These are phyloP conservation scores for Pseudozyma pruni DNA, from an alignment of 1,284 basidiomycete species.

Conservation along the genomic window DNA sequence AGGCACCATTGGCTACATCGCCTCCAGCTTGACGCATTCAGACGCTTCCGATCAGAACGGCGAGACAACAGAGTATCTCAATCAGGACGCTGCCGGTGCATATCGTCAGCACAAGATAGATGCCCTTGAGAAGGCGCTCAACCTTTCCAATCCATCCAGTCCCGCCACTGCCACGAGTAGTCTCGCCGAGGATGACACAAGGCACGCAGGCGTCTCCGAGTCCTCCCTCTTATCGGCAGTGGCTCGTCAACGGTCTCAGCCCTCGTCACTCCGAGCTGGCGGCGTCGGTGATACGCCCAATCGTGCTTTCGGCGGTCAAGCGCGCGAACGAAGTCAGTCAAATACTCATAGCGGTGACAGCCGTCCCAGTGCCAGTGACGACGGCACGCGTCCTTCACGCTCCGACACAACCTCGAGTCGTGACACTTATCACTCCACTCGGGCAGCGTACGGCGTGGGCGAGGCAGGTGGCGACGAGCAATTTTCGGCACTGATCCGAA, in stretches of 20 bases:
- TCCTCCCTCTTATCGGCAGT: neutral
- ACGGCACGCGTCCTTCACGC: constrained; percentile 14
- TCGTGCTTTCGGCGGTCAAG: constrained; percentile 21
- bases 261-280: neutral
- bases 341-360: constrained; percentile 8
- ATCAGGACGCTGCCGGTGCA: neutral
- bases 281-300: constrained; percentile 15
- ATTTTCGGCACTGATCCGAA: constrained; percentile 9
- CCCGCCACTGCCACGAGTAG: constrained; percentile 3
- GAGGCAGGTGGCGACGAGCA: constrained; percentile 25
- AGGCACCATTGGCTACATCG: constrained; percentile 25
- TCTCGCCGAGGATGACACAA: constrained; percentile 3
- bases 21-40: constrained; percentile 12
- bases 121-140: constrained; percentile 20
- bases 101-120: constrained; percentile 19
- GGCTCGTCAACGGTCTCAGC: constrained; percentile 3
- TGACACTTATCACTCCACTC: constrained; percentile 16
- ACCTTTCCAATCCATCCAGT: constrained; percentile 8
- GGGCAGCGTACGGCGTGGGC: constrained; percentile 27
- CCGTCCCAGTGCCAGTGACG: no score
- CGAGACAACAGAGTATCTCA: constrained; percentile 24
- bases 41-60: constrained; percentile 4
- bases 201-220: no score
- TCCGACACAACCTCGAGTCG: constrained; percentile 29
- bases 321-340: constrained; percentile 10